Evolutionary conservation across 2,329 filamentous ascomycete species (phyloP), one percentile per base, ranked within the genome.

Genomic region (Madurella fahalii): DNA sequence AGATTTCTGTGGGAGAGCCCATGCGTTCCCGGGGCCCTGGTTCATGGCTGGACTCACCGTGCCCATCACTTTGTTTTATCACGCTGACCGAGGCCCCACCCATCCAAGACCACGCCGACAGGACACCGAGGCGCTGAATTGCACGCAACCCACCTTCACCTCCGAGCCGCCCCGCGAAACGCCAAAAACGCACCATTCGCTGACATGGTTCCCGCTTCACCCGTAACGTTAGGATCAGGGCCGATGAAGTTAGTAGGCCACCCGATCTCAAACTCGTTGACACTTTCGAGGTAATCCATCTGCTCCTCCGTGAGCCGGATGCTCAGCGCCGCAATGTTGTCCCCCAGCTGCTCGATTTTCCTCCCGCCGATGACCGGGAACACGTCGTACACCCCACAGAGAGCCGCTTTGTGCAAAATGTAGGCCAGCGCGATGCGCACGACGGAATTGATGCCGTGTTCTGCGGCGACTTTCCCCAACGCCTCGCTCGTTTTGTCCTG

Each of bases 381-480:
- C 17, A 82, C 78, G 56, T 81, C 72, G 43, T 58, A 40, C 13
- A 56, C 43, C 56, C 56, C 56, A 17, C 43, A 40, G 15, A 43
- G 30, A 0, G 74, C 72, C 0, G 76, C 69, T 69, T 82, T 83
- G 58, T 72, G 66, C 61, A 74, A 67, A 12, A 81, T n/a, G 57
- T 82, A 82, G 5, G 78, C 77, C 47, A 81, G 67, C 0, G 79
- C 79, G 34, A 89, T 71, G 39, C 79, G 79, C 4, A 83, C 86
- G 47, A 89, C 76, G 32, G 77, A 72, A 1, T 63, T 81, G 50
- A 77, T 72, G 1, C 78, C 77, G 61, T 84, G 80, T 56, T 77
- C 72, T 8, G 75, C 74, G 0, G 81, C 83, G 8, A 88, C 77
- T 61, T 81, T 76, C 25, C 80, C 83, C 0, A 90, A 74, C 0